phyloP scores from a whole-genome alignment of 306 rosid species.

The Carpinus viminea region DNA sequence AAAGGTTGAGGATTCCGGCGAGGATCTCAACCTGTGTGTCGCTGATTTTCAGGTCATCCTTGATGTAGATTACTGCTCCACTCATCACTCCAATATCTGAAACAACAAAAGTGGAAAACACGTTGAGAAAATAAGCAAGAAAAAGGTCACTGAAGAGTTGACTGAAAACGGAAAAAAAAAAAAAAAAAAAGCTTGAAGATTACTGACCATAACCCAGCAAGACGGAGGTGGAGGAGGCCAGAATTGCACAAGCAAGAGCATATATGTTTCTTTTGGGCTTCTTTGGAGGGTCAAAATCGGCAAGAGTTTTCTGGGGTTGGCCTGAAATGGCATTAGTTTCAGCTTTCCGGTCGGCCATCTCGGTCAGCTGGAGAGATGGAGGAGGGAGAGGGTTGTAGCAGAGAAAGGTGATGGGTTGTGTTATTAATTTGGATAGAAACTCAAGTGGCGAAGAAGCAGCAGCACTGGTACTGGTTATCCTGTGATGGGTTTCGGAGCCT shows the following conservation, averaged over 20 bases:
- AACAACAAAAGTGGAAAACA: neutral
- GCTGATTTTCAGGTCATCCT: slow-evolving; percentile 46
- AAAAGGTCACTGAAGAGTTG: no score
- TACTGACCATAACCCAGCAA: slow-evolving; percentile 78
- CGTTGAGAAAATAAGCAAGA: neutral
- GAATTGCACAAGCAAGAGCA: slow-evolving; percentile 62
- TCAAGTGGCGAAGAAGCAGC: neutral
- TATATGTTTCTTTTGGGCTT: slow-evolving; percentile 58
- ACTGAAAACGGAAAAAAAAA: neutral
- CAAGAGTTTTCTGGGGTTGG: slow-evolving; percentile 27
- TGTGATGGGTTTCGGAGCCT: neutral
- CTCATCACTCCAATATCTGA: slow-evolving; percentile 95
- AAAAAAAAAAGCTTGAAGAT: no score
- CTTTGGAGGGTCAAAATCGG: slow-evolving; percentile 52
- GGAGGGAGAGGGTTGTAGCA: no score
- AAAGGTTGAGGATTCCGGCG: slow-evolving; percentile 67
- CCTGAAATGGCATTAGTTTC: slow-evolving; percentile 25
- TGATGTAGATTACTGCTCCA: slow-evolving; percentile 65
- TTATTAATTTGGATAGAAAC: neutral
- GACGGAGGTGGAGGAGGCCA: slow-evolving; percentile 86
- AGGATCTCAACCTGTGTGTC: slow-evolving; percentile 61
- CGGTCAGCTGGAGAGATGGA: neutral
- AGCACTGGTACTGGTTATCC: neutral
- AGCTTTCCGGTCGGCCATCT: slow-evolving; percentile 46
- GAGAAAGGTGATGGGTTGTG: neutral